These are phyloP conservation scores for Calocybe gangraenosa DNA, from an alignment of 768 basidiomycete genomes.

Conservation along the genomic window DNA sequence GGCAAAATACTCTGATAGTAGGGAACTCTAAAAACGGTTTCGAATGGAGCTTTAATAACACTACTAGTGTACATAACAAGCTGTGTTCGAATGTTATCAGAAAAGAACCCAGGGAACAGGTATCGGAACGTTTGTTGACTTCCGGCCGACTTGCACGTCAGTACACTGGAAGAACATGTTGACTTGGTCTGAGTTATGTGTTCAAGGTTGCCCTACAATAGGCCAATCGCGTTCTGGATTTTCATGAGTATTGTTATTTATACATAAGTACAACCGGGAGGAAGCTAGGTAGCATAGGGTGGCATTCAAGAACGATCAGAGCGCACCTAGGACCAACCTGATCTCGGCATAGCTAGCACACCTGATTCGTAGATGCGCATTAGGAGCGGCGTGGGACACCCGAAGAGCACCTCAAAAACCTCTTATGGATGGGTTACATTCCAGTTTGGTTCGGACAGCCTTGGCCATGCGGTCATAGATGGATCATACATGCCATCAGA, in stretches of 20 bases:
- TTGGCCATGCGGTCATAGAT: slow-evolving; percentile 4
- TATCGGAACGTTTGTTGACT: too few relatives aligned
- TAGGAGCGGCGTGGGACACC: slow-evolving; percentile 1
- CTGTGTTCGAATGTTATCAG: too few relatives aligned
- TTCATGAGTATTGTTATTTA: neutral
- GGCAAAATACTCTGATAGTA: too few relatives aligned
- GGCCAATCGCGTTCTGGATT: too few relatives aligned
- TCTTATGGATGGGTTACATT: slow-evolving; percentile 1
- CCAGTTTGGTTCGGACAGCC: neutral
- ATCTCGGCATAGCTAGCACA: slow-evolving; percentile 2
- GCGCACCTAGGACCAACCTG: slow-evolving; percentile 6
- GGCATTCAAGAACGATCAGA: slow-evolving; percentile 12
- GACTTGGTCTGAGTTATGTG: too few relatives aligned
- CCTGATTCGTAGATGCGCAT: slow-evolving; percentile 1
- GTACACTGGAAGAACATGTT: too few relatives aligned
- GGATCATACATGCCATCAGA: neutral
- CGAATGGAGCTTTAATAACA: too few relatives aligned
- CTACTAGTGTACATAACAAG: too few relatives aligned
- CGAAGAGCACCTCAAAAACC: neutral
- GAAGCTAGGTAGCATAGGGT: slow-evolving; percentile 2
- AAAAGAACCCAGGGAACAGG: neutral
- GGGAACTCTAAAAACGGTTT: too few relatives aligned
- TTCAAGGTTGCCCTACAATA: too few relatives aligned
- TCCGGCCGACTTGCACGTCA: too few relatives aligned
- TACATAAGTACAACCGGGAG: slow-evolving; percentile 1